Base-by-base conservation (phyloP, 2,329 filamentous ascomycete species). In the Periconia sp. region DNA sequence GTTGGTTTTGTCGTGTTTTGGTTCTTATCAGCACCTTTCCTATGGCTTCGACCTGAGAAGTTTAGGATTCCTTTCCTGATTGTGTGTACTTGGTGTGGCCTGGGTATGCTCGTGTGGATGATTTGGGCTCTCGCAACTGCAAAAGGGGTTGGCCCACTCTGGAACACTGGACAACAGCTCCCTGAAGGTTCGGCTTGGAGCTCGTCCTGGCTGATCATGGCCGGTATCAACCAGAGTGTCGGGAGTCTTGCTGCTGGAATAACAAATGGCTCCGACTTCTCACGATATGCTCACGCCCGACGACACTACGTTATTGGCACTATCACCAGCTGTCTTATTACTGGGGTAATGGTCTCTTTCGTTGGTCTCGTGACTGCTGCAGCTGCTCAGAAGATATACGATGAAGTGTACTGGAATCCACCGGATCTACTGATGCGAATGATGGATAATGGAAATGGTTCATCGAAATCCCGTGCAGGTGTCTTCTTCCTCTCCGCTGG, bases 41-140 rank as follows among this genome's bases (percentile, higher is more conserved):
- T 79, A 3, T 74, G 72, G 60, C 71, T 79, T n/a, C 69, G 70
- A 0, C 76, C 76, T 0, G 76, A 79, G 45, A 72, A 71, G n/a
- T 78, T 77, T 60, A 77, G 74, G 56, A 58, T 73, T 4, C 74
- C 74, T 0, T 78, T 79, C 48, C 61, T 74, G 26, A 48, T 76
- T 13, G 70, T 74, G 5, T 74, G 68, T 33, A 54, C 68, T 4
- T 75, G 73, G 55, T 77, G 73, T 41, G 71, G 70, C 11, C 12
- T 74, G 4, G 74, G 70, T 11, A 79, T 79, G 76, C 34, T 78
- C 7, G 44, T 50, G 11, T 64, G 60, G 65, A 78, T 79, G 65
- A 74, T 75, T 29, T 78, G 76, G 77, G 69, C 75, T 1, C 57
- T 78, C 4, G 54, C 69, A 3, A 68, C 68, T 1, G 75, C 74